Evolutionary conservation across 352 stramenopile species (phyloP).

Genomic region (Peronospora farinosa): DNA sequence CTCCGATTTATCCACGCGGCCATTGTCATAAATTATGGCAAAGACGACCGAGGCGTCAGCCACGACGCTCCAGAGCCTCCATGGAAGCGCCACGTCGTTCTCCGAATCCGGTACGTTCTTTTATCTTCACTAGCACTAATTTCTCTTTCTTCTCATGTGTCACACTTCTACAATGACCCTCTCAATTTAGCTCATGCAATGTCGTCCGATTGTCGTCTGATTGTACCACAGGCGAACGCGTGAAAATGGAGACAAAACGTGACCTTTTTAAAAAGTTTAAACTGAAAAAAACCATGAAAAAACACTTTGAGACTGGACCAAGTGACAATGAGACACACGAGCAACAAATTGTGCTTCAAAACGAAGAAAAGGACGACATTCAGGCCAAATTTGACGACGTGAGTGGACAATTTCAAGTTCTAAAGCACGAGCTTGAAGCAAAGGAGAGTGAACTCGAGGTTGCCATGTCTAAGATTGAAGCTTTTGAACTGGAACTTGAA

Average conservation of each 20-base stretch:
- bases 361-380: slow-evolving; percentile 30
- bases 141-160: slow-evolving; percentile 15
- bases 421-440: slow-evolving; percentile 47
- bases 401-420: slow-evolving; percentile 37
- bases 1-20: slow-evolving; percentile 19
- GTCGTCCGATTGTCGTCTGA: slow-evolving; percentile 13
- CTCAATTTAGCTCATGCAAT: slow-evolving; percentile 11
- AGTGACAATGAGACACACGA: slow-evolving; percentile 44
- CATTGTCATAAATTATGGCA: slow-evolving; percentile 24
- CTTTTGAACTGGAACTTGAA: slow-evolving; percentile 47
- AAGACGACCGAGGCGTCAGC: slow-evolving; percentile 21
- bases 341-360: slow-evolving; percentile 24
- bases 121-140: slow-evolving; percentile 1
- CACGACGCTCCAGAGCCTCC: slow-evolving; percentile 1
- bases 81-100: background rate
- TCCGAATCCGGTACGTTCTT: slow-evolving; percentile 20
- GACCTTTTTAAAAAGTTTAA: slow-evolving; percentile 78
- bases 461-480: slow-evolving; percentile 40
- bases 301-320: slow-evolving; percentile 59
- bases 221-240: slow-evolving; percentile 24
- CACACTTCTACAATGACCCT: background rate
- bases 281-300: slow-evolving; percentile 46
- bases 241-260: slow-evolving; percentile 51
- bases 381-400: slow-evolving; percentile 49
- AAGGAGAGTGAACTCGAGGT: slow-evolving; percentile 46